Evolutionary conservation across 495 filamentous ascomycete species (phyloP).

Genomic region (Lentithecium fluviatile): DNA sequence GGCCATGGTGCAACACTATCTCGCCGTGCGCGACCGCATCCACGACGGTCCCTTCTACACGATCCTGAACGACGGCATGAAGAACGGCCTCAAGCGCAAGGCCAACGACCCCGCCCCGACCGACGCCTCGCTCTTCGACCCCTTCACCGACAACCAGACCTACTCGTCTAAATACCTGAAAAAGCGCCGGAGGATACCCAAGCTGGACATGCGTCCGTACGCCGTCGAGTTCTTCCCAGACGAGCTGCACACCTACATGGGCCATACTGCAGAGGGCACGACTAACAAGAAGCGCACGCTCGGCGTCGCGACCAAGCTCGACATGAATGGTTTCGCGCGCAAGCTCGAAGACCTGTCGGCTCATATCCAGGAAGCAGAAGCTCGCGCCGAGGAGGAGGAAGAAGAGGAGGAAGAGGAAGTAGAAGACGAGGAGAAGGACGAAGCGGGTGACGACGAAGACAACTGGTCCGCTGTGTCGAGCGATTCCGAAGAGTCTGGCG

Average conservation of each 20-base stretch:
- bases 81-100: conserved; percentile 39
- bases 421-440: conserved; percentile 45
- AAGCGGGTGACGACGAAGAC: conserved; percentile 50
- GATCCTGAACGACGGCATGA: conserved; percentile 48
- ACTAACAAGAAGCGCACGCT: conserved; percentile 37
- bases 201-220: conserved; percentile 52
- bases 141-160: conserved; percentile 61
- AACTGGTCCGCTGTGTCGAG: conserved; percentile 20
- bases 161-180: conserved; percentile 58
- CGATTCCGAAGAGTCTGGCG: conserved; percentile 51
- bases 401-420: conserved; percentile 43
- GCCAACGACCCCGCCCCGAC: conserved; percentile 41
- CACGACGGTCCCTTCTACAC: conserved; percentile 61
- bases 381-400: conserved; percentile 36
- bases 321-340: conserved; percentile 9
- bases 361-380: conserved; percentile 4
- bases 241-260: conserved; percentile 55
- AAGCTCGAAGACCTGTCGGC: conserved; percentile 43
- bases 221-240: conserved; percentile 57
- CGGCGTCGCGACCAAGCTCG: conserved; percentile 5
- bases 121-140: conserved; percentile 46
- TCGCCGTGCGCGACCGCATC: conserved; percentile 51
- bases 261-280: conserved; percentile 43
- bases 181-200: conserved; percentile 52
- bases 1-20: conserved; percentile 47